phyloP scores from a whole-genome alignment of 1,284 basidiomycete genomes.

The Microbotryum saponariae region DNA sequence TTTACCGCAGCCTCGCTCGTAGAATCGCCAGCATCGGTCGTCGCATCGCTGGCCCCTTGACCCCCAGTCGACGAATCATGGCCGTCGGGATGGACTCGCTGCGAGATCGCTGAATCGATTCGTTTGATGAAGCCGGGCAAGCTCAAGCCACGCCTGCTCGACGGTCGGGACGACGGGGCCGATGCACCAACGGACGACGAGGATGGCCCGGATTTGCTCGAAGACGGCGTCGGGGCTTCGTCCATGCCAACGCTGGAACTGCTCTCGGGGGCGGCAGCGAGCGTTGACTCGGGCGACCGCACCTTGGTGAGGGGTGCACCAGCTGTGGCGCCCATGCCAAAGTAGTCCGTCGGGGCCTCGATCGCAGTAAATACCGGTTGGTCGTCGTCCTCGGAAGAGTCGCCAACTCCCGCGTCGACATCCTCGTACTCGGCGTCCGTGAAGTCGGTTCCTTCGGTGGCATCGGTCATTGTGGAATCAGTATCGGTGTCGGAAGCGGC shows the following conservation, averaged over 20 bases:
- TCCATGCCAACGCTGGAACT: not conserved
- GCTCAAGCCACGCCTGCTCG: slow-evolving; percentile 13
- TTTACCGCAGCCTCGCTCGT: not conserved
- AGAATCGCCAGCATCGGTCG: not conserved
- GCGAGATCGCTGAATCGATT: slow-evolving; percentile 4
- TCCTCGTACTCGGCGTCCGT: slow-evolving; percentile 54
- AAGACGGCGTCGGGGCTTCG: slow-evolving; percentile 1
- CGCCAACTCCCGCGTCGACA: slow-evolving; percentile 42
- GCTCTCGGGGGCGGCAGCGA: not conserved
- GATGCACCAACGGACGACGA: not conserved
- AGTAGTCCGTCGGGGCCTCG: slow-evolving; percentile 14
- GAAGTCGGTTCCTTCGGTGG: slow-evolving; percentile 34
- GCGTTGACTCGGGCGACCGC: slow-evolving; percentile 28
- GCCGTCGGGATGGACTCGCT: not conserved
- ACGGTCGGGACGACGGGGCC: not conserved
- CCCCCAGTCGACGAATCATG: no score
- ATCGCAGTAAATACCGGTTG: slow-evolving; percentile 10
- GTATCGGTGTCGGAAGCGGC: not conserved
- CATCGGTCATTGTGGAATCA: not conserved
- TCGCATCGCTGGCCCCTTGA: not conserved
- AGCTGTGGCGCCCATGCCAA: slow-evolving; percentile 10
- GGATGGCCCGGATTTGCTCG: not conserved
- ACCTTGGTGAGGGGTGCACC: slow-evolving; percentile 2
- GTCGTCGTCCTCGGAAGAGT: slow-evolving; percentile 37
- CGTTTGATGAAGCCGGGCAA: slow-evolving; percentile 28